Conservation (phyloP, 2,329 filamentous ascomycete species). For the Ceratocystis harringtonii region DNA sequence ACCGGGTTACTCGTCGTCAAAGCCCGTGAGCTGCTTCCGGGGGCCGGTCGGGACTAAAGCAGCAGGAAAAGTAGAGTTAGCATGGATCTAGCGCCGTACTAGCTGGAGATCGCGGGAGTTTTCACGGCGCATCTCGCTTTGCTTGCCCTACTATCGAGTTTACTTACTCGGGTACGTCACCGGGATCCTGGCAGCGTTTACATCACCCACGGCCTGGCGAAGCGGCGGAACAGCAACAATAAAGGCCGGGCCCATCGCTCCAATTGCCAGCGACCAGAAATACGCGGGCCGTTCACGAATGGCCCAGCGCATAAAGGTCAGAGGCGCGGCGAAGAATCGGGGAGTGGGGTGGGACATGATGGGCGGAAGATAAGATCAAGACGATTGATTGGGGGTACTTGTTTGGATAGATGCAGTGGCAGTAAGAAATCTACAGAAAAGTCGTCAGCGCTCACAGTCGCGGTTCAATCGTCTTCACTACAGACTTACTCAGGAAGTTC, state of each 20-base stretch:
- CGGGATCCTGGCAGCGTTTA: conserved; percentile 56
- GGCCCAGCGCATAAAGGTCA: conserved; percentile 79
- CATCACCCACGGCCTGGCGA: conserved; percentile 57
- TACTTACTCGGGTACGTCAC: conserved; percentile 83
- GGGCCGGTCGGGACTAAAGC: conserved; percentile 40
- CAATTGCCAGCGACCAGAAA: conserved; percentile 74
- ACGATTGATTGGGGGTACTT: neutral
- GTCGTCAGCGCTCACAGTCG: neutral
- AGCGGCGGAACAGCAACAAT: conserved; percentile 61
- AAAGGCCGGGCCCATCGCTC: conserved; percentile 53
- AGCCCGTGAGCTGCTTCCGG: conserved; percentile 44
- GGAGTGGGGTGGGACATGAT: conserved; percentile 50
- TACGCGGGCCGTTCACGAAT: conserved; percentile 76
- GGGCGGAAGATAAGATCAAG: neutral
- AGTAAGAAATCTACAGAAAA: neutral
- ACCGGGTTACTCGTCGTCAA: conserved; percentile 37
- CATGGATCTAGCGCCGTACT: neutral
- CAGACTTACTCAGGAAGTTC: neutral
- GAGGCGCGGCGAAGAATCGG: conserved; percentile 68
- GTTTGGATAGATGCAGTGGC: neutral
- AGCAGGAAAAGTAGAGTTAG: conserved; percentile 18
- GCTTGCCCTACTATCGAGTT: too few species aligned
- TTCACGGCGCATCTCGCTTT: too few species aligned
- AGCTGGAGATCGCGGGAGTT: too few species aligned
- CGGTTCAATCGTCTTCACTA: neutral